Base-by-base conservation (phyloP, 352 stramenopile species). In the Discostella stelligera region DNA sequence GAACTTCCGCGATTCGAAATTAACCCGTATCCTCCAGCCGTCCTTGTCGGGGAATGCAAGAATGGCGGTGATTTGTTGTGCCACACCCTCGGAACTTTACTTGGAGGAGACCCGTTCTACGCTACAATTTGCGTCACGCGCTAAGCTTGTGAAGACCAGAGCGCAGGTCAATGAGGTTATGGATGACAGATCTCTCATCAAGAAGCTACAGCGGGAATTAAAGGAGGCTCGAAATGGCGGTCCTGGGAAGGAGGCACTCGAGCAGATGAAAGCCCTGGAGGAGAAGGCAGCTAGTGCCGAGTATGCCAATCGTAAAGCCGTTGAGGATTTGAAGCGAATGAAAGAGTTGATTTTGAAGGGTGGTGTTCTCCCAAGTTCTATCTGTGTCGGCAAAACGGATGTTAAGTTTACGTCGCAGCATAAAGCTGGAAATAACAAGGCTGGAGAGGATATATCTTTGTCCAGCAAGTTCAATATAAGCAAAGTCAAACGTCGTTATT, bases 1-100 rank as follows among this genome's bases (percentile, higher is more conserved):
- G 44, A 97, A 97, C 77, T 99, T 97, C 80, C 94, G 97, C 63
- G 98, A 99, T 87, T 98, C 94, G 2, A 99, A 99, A 84, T 79
- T 99, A 64, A 99, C 97, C 48, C 91, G 96, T 16, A 97, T 99
- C 74, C 79, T 99, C 2, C 96, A 99, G 87, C 95, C 96, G 4
- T 97, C 95, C 11, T 87, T 99, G 11, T 95, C 93, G 20, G 96
- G 96, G 8, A 97, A 98, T 83, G 95, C 96, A 41, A 90, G 95
- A 48, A 98, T 98, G 81, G 95, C 96, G n/a, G 94, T 99, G 48
- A 94, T 98, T 72, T 98, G 95, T 61, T 98, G 96, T 71, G 94
- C 96, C 16, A 97, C 96, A 5, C 95, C 96, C 14, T 97, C 95
- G 0, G 94, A 97, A 52, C 87, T 96, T 13, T 98, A 97, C 71